Percentiles rank a stretch among this genome's conserved stretches.
These are phyloP conservation scores for Starmera dryadoides DNA, from an alignment of 805 yeast species.

Conservation along the genomic window DNA sequence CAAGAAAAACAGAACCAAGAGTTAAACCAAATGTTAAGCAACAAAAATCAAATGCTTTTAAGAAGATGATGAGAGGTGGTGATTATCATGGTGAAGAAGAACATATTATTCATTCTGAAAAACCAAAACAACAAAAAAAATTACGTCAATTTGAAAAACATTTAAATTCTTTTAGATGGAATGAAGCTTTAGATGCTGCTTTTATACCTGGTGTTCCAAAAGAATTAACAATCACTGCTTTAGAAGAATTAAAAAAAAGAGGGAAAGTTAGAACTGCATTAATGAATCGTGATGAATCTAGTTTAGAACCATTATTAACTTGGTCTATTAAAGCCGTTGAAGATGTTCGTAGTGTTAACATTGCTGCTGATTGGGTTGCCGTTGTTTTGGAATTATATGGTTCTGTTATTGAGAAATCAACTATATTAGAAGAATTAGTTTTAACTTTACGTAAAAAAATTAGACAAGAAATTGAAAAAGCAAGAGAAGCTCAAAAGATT, in stretches of 20 bases:
- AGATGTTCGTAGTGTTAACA: slow-evolving; percentile 60
- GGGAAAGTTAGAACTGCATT: slow-evolving; percentile 85
- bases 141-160: slow-evolving; percentile 77
- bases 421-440: slow-evolving; percentile 70
- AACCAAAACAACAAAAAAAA: slow-evolving; percentile 47
- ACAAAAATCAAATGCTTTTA: slow-evolving; percentile 55
- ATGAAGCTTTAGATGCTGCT: slow-evolving; percentile 87
- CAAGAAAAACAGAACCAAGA: slow-evolving; percentile 65
- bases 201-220: slow-evolving; percentile 70
- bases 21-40: slow-evolving; percentile 43
- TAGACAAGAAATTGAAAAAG: slow-evolving; percentile 62
- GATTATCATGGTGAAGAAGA: slow-evolving; percentile 90
- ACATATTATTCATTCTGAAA: slow-evolving; percentile 58
- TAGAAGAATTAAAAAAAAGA: slow-evolving; percentile 79
- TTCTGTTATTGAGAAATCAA: slow-evolving; percentile 61
- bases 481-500: slow-evolving; percentile 81
- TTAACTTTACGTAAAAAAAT: slow-evolving; percentile 54
- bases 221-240: slow-evolving; percentile 74
- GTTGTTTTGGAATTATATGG: slow-evolving; percentile 72
- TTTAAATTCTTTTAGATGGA: slow-evolving; percentile 84
- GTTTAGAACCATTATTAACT: slow-evolving; percentile 76
- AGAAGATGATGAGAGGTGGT: slow-evolving; percentile 82
- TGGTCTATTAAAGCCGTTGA: slow-evolving; percentile 76
- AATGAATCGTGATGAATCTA: slow-evolving; percentile 75
- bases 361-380: slow-evolving; percentile 68